Evolutionary conservation across 2,329 filamentous ascomycete genomes (phyloP).

Genomic region (Zasmidium angulare): DNA sequence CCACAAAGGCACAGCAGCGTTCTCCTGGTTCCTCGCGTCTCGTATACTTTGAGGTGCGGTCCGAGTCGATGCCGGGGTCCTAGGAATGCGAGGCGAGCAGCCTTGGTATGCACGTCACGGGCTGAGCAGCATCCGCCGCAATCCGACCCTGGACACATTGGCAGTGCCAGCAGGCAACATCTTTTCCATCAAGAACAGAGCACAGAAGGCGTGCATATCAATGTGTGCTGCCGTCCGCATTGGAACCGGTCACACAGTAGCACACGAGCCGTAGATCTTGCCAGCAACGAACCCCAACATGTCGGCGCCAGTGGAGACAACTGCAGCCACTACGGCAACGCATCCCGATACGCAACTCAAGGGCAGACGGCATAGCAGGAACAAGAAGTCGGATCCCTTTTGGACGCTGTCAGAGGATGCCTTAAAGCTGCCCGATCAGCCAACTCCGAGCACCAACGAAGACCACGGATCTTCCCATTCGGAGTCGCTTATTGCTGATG

Average conservation of each 20-base stretch:
- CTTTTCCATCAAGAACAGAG: slow-evolving; percentile 2
- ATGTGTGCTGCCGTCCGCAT: slow-evolving; percentile 3
- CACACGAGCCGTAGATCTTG: not conserved
- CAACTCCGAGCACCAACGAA: slow-evolving; percentile 21
- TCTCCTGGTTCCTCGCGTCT: not conserved
- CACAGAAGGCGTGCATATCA: not conserved
- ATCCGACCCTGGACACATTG: not conserved
- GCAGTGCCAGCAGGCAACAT: slow-evolving; percentile 2
- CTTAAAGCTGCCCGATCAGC: slow-evolving; percentile 21
- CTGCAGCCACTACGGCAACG: slow-evolving; percentile 3
- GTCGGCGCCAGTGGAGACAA: slow-evolving; percentile 14
- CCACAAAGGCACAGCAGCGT: not conserved
- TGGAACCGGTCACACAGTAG: slow-evolving; percentile 18
- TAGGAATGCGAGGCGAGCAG: not conserved
- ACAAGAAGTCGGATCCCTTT: slow-evolving; percentile 32
- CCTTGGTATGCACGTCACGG: not conserved
- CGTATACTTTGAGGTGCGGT: not conserved
- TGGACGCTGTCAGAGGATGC: slow-evolving; percentile 30
- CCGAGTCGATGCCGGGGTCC: not conserved
- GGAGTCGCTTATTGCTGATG: slow-evolving; percentile 26
- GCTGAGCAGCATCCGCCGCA: not conserved
- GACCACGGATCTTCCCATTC: slow-evolving; percentile 8
- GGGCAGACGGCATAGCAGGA: slow-evolving; percentile 23
- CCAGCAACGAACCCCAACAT: slow-evolving; percentile 11
- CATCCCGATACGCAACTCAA: not conserved